A percentile compares a stretch with the other conserved stretches of the same genome.
phyloP scores from a whole-genome alignment of 2,329 filamentous ascomycete genomes.

The Trichoderma asperellum region DNA sequence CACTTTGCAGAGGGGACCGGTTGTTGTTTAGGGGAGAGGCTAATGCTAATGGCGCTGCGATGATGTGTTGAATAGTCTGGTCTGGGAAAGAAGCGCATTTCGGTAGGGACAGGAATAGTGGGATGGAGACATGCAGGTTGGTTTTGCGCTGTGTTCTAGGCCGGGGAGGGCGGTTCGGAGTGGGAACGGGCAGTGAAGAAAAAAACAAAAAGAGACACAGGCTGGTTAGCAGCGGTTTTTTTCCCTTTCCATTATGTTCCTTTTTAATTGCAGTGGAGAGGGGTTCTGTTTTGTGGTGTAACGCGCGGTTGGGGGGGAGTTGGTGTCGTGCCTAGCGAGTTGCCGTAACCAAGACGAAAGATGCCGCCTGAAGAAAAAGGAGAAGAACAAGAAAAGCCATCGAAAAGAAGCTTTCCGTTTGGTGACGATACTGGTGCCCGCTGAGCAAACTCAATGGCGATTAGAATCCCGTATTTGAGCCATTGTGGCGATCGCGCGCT shows the following conservation, averaged over 20 bases:
- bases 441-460: slow-evolving; percentile 3
- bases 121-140: background rate
- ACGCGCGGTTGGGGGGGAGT: background rate
- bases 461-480: slow-evolving; percentile 18
- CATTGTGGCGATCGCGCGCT: background rate
- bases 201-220: background rate
- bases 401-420: slow-evolving; percentile 16
- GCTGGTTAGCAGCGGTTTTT: background rate
- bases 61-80: background rate
- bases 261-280: background rate
- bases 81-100: background rate
- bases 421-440: slow-evolving; percentile 10
- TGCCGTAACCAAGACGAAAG: background rate
- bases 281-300: background rate
- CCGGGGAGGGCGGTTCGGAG: background rate
- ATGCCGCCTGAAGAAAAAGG: background rate
- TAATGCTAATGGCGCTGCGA: background rate
- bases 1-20: background rate
- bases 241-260: background rate
- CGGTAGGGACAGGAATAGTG: background rate
- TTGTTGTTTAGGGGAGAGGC: slow-evolving; percentile 3
- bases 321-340: background rate
- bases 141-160: background rate
- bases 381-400: background rate
- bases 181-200: background rate